Evolutionary conservation across 2,329 filamentous ascomycete species (phyloP).

Genomic region (Phaeophleospora eucalypticola): DNA sequence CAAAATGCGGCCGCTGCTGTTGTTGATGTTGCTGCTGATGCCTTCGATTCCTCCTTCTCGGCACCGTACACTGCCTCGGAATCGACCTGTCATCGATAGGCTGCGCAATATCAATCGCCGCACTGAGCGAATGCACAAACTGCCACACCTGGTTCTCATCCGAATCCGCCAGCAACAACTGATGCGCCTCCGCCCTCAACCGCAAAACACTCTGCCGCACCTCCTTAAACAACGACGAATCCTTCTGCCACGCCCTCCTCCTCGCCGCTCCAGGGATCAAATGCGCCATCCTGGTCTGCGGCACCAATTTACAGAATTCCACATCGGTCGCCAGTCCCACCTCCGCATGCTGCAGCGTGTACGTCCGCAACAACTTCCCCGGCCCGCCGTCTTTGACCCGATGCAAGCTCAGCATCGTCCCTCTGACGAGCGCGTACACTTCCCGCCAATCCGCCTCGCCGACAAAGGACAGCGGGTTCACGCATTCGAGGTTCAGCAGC

Average conservation of each 20-base stretch:
- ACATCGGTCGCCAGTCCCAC: constrained; percentile 71
- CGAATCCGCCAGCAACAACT: constrained; percentile 65
- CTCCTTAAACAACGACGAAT: constrained; percentile 44
- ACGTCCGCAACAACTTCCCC: constrained; percentile 60
- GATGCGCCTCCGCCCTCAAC: constrained; percentile 68
- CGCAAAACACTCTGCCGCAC: constrained; percentile 60
- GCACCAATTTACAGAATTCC: constrained; percentile 51
- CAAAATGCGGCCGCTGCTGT: constrained; percentile 30
- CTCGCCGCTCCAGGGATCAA: constrained; percentile 40
- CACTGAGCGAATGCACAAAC: constrained; percentile 66
- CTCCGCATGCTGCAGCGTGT: constrained; percentile 70
- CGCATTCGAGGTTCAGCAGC: constrained; percentile 32
- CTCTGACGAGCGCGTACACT: constrained; percentile 60
- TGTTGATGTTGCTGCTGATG: constrained; percentile 19
- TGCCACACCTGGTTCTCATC: constrained; percentile 62
- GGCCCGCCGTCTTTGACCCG: constrained; percentile 55
- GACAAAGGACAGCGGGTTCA: constrained; percentile 29
- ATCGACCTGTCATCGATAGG: constrained; percentile 63
- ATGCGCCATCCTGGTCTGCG: constrained; percentile 44
- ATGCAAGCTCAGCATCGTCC: constrained; percentile 65
- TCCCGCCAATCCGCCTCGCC: constrained; percentile 33
- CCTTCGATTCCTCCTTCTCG: constrained; percentile 26
- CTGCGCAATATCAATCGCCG: constrained; percentile 67
- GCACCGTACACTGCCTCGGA: constrained; percentile 45
- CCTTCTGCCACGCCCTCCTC: constrained; percentile 40